These are phyloP conservation scores for Aspergillus fumigatus DNA, from an alignment of 2,329 filamentous ascomycete species.

Conservation along the genomic window DNA sequence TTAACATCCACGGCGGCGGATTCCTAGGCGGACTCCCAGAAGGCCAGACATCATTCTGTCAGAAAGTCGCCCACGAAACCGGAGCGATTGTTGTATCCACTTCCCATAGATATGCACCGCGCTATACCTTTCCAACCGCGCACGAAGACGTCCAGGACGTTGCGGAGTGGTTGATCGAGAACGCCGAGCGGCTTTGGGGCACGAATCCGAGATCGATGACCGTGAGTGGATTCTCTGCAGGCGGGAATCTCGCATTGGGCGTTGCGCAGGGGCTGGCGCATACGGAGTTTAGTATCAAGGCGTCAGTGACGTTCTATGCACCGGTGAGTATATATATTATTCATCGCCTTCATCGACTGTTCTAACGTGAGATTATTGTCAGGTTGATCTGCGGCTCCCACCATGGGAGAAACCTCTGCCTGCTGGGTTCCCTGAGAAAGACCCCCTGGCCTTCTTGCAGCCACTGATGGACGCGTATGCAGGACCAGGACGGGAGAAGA, in stretches of 20 bases:
- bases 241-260: constrained; percentile 42
- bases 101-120: constrained; percentile 41
- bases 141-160: constrained; percentile 44
- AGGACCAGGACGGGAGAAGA: constrained; percentile 12
- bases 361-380: neutral
- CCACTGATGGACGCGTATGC: constrained; percentile 46
- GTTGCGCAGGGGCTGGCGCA: constrained; percentile 22
- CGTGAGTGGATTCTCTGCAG: constrained; percentile 42
- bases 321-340: constrained; percentile 13
- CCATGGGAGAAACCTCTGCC: constrained; percentile 41
- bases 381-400: constrained; percentile 37
- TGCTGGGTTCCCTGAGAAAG: constrained; percentile 28
- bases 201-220: constrained; percentile 35
- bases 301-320: constrained; percentile 39
- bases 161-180: constrained; percentile 37
- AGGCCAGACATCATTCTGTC: constrained; percentile 10
- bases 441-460: constrained; percentile 37
- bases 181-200: constrained; percentile 31
- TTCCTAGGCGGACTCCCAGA: constrained; percentile 12
- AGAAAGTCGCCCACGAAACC: constrained; percentile 34
- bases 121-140: constrained; percentile 38
- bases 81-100: constrained; percentile 39
- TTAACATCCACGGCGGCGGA: constrained; percentile 13
- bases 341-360: neutral
- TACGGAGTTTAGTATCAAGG: constrained; percentile 29